Base-by-base conservation (phyloP, 805 yeast genomes). In the Candida qinlingensis region DNA sequence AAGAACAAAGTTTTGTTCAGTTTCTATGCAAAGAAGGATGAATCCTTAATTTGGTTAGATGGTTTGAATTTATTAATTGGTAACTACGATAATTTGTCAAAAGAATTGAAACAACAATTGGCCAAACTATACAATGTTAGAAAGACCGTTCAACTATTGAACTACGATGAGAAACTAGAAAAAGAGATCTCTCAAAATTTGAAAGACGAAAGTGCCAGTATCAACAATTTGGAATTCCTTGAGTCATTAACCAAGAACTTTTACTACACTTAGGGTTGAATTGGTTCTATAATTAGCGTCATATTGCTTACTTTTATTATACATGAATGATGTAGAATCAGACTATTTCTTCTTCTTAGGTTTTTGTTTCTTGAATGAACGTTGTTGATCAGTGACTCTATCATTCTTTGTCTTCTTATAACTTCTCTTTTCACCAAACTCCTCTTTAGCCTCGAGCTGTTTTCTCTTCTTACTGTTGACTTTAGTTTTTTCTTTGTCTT, bases 391-490 rank as follows among this genome's bases (percentile, higher is more conserved):
- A 8, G 61, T 66, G 37, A 67, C 62, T 61, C 96, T 79, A 64
- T 87, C 96, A 42, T 61, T 69, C 65, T 82, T 81, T 7, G 97
- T 90, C 72, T 90, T 90, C 64, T 85, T 87, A 65, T 88, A 89
- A 35, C 77, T 67, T 69, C 91, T 77, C 46, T 49, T 47, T 28
- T 41, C 52, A 13, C 71, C 67, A 40, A 61, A 62, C 33, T 73
- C 78, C 45, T 84, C 87, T 48, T 75, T 75, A 1, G 77, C 85
- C 60, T 83, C 95, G 41, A 75, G 70, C 53, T 76, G 77, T 68
- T 87, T 87, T 68, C 91, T 77, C 73, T 83, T 83, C 64, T 81
- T 84, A 48, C 85, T 77, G 57, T 19, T 19, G 19, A 19, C 19
- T 83, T 85, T 8, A 46, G 25, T 25, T 41, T 46, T 29, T 39